phyloP scores from a whole-genome alignment of 2,329 filamentous ascomycete species.

The Curvularia eragrostidis region DNA sequence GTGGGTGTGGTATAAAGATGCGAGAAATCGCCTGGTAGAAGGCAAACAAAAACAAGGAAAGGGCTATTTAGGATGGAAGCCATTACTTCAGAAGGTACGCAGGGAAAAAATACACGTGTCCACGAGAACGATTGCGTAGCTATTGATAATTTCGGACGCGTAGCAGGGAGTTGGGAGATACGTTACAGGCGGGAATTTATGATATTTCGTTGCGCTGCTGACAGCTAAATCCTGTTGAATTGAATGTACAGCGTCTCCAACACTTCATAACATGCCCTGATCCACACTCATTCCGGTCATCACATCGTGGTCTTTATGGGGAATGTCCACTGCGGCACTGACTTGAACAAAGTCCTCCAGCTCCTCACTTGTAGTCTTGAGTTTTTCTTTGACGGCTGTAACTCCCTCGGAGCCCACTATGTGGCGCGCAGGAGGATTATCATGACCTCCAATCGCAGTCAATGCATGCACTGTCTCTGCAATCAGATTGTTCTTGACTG shows the following conservation, averaged over 20 bases:
- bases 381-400: conserved; percentile 87
- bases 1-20: conserved; percentile 34
- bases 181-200: neutral
- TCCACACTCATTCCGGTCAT: conserved; percentile 17
- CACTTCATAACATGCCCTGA: conserved; percentile 13
- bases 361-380: conserved; percentile 95
- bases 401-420: conserved; percentile 93
- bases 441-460: conserved; percentile 90
- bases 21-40: conserved; percentile 21
- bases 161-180: neutral
- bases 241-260: neutral
- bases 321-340: conserved; percentile 81
- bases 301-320: conserved; percentile 36
- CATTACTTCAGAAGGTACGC: conserved; percentile 6
- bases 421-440: conserved; percentile 92
- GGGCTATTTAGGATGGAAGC: conserved; percentile 30
- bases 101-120: neutral
- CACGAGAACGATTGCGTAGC: neutral
- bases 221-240: neutral
- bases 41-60: conserved; percentile 10
- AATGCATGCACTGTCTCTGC: conserved; percentile 91
- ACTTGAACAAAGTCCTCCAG: conserved; percentile 94
- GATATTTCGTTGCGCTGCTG: neutral
- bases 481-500: conserved; percentile 75
- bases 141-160: neutral